Evolutionary conservation across 1,284 basidiomycete genomes (phyloP), one percentile per base, ranked within the genome.

Genomic region (Sanghuangporus sanghuang): DNA sequence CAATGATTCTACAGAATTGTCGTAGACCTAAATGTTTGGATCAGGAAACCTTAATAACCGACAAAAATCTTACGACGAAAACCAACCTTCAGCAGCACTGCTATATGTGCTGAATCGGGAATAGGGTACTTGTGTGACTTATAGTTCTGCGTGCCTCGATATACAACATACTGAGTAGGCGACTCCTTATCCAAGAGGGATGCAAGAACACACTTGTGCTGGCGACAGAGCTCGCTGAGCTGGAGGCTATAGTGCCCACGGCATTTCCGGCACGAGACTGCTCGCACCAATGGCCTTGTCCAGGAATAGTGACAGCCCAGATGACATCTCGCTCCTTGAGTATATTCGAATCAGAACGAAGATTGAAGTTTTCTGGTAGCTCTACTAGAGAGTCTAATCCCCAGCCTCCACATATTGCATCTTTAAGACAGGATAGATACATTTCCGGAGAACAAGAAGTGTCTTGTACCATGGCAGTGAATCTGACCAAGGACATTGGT

Each of bases 401-500:
- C 90, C 90, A 92, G 21, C 89, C 90, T 36, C 87, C 87, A 39
- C 70, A 72, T 3, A 77, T 78, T 44, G 76, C 71, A 46, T 50
- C 64, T 12, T 39, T 42, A 16, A 46, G 32, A 12, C 38, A 62
- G 35, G 83, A 79, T 44, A 90, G 77, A 71, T 92, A 92, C 69
- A 92, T 78, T 70, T 91, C 87, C 0, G 84, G 81, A 2, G 87
- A 85, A 21, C 81, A 71, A 4, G 89, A 89, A 1, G 88, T 91
- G 69, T 92, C 90, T 72, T 92, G 90, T n/a, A 92, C 78, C 88
- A 91, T 89, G 12, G 81, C 85, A 49, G 83, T 80, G 71, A 92
- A 91, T 16, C 81, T 78, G 8, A 92, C 87, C 2, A 92, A 78
- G 0, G 83, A 74, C 12, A 82, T 77, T 64, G 79, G 75, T 16